These are phyloP conservation scores for Coemansia asiatica DNA, from an alignment of 192 early-diverging fungal genomes.

Conservation along the genomic window DNA sequence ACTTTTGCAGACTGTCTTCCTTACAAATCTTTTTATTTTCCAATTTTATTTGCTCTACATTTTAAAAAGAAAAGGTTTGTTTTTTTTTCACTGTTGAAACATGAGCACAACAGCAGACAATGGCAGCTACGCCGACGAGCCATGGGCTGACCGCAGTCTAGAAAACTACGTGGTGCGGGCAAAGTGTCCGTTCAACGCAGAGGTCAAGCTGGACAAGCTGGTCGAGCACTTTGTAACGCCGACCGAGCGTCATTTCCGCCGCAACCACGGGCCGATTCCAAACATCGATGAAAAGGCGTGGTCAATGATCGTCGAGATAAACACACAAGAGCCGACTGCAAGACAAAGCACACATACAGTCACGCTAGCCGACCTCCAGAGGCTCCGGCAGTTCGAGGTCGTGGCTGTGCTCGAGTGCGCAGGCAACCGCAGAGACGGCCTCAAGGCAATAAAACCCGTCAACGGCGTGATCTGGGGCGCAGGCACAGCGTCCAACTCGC, in stretches of 20 bases:
- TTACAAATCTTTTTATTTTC: background rate
- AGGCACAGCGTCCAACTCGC: conserved; percentile 76
- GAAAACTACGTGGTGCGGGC: conserved; percentile 63
- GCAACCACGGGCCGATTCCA: conserved; percentile 90
- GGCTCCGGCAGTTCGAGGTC: conserved; percentile 59
- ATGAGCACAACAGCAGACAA: background rate
- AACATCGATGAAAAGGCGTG: conserved; percentile 61
- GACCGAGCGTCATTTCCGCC: conserved; percentile 73
- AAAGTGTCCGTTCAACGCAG: conserved; percentile 83
- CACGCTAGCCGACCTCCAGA: conserved; percentile 57
- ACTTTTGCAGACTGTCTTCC: background rate
- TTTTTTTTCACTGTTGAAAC: background rate
- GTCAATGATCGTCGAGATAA: conserved; percentile 60
- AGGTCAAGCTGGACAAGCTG: conserved; percentile 63
- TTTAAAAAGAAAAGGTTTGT: too few species aligned
- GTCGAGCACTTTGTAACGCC: conserved; percentile 74
- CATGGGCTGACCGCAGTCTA: conserved; percentile 58
- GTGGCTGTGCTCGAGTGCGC: conserved; percentile 79
- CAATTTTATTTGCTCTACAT: too few species aligned
- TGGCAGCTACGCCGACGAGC: conserved; percentile 67
- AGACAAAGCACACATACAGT: conserved; percentile 39
- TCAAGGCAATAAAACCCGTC: conserved; percentile 71
- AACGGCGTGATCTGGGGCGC: conserved; percentile 82
- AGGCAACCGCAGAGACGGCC: conserved; percentile 79
- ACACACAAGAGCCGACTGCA: conserved; percentile 3